phyloP scores from a whole-genome alignment of 2,329 filamentous ascomycete species.

The Pyrenophora seminiperda region DNA sequence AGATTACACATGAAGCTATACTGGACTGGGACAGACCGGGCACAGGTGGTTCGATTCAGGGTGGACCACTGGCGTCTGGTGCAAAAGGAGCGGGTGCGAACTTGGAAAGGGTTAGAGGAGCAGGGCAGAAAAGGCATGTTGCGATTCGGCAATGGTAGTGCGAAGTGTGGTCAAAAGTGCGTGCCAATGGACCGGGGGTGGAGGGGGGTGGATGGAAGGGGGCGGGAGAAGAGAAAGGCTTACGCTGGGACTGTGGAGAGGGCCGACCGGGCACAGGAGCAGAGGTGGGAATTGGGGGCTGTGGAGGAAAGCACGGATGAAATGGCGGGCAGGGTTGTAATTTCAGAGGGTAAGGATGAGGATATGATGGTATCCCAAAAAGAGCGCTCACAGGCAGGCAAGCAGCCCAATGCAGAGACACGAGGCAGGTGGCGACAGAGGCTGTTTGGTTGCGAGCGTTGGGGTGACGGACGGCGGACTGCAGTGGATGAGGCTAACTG shows the following conservation, averaged over 20 bases:
- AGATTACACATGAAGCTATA: conserved; percentile 31
- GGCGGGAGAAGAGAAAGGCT: conserved; percentile 19
- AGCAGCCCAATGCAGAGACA: conserved; percentile 9
- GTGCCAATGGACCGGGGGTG: conserved; percentile 31
- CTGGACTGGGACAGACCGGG: conserved; percentile 21
- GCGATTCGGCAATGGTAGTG: conserved; percentile 37
- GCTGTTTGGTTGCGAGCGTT: conserved; percentile 17
- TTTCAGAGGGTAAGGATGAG: conserved; percentile 32
- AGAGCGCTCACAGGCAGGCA: conserved; percentile 17
- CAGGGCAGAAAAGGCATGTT: conserved; percentile 37
- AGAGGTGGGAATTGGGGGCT: conserved; percentile 36
- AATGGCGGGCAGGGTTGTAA: conserved; percentile 13
- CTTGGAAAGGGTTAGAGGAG: conserved; percentile 25
- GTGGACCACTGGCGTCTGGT: conserved; percentile 34
- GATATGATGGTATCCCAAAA: conserved; percentile 24
- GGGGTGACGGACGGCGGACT: conserved; percentile 4
- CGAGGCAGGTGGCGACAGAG: conserved; percentile 5
- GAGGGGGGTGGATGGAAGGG: conserved; percentile 15
- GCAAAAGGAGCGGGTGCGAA: conserved; percentile 35
- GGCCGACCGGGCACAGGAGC: conserved; percentile 32
- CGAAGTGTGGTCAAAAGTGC: conserved; percentile 29
- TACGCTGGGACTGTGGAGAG: conserved; percentile 39
- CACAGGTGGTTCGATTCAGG: conserved; percentile 32
- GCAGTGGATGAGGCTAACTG: conserved; percentile 14
- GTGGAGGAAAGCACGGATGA: conserved; percentile 33